Evolutionary conservation across 495 filamentous ascomycete genomes (phyloP).

Genomic region (Lineolata rhizophorae): DNA sequence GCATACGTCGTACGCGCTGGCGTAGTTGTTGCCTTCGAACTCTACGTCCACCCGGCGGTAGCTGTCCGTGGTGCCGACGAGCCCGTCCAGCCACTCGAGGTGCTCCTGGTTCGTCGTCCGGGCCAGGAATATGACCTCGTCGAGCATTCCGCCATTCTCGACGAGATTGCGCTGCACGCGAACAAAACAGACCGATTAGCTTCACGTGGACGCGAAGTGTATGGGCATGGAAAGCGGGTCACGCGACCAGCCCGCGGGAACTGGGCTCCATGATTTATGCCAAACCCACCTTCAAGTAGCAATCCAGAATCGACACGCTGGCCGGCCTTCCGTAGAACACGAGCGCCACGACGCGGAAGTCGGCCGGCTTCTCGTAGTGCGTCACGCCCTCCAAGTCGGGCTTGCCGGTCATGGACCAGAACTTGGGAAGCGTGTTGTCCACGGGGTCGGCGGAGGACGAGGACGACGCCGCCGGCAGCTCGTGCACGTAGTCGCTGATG

Average conservation of each 20-base stretch:
- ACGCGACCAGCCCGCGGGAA: too few species aligned
- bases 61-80: constrained; percentile 10
- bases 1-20: constrained; percentile 5
- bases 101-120: constrained; percentile 24
- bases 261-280: too few species aligned
- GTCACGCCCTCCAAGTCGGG: neutral
- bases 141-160: constrained; percentile 28
- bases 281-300: constrained; percentile 24
- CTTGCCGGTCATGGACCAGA: neutral
- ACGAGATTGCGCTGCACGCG: constrained; percentile 22
- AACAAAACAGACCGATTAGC: neutral
- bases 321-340: constrained; percentile 27
- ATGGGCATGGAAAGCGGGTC: too few species aligned
- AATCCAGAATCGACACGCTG: constrained; percentile 27
- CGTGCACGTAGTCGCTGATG: too few species aligned
- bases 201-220: too few species aligned
- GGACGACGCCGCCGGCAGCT: too few species aligned
- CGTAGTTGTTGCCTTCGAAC: neutral
- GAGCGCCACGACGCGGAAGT: constrained; percentile 25
- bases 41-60: constrained; percentile 7
- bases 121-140: constrained; percentile 30
- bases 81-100: constrained; percentile 22
- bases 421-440: too few species aligned
- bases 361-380: constrained; percentile 18
- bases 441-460: too few species aligned